phyloP scores from a whole-genome alignment of 2,329 filamentous ascomycete genomes.

The Trichoderma endophyticum region DNA sequence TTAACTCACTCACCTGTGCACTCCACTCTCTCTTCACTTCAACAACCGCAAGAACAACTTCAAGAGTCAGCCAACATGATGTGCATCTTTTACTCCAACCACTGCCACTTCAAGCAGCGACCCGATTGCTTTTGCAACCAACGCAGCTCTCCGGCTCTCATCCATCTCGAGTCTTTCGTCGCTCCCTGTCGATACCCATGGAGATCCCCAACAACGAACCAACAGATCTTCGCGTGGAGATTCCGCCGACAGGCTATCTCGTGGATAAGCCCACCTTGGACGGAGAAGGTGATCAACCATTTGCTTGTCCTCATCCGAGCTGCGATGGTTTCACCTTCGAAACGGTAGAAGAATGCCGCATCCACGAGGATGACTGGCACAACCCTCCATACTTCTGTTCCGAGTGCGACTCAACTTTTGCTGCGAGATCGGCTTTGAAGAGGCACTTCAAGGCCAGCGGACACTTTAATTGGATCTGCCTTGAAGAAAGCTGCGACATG shows the following conservation, averaged over 20 bases:
- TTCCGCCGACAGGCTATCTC: not conserved
- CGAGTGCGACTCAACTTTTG: conserved; percentile 25
- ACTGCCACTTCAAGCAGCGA: not conserved
- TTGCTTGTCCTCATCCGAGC: conserved; percentile 24
- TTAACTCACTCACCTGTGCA: not conserved
- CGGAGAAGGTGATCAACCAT: not conserved
- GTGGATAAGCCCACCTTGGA: not conserved
- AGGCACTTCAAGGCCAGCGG: conserved; percentile 21
- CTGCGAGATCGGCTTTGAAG: conserved; percentile 23
- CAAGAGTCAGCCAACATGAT: not conserved
- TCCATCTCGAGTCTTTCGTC: not conserved
- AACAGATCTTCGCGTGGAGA: not conserved
- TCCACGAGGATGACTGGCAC: conserved; percentile 28
- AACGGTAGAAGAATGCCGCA: conserved; percentile 23
- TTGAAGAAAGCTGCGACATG: not conserved
- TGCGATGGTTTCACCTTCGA: conserved; percentile 28
- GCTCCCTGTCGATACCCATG: not conserved
- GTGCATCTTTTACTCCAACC: not conserved
- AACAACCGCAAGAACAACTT: no score
- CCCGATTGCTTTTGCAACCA: not conserved
- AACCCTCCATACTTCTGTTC: conserved; percentile 23
- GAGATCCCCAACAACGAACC: not conserved
- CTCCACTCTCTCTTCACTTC: not conserved
- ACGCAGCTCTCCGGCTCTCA: not conserved
- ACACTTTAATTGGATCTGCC: conserved; percentile 11